A percentile compares a stretch with the other conserved stretches of the same genome.
Conservation (phyloP, 1,139 yeast genomes). For the Pichia cactophila region DNA sequence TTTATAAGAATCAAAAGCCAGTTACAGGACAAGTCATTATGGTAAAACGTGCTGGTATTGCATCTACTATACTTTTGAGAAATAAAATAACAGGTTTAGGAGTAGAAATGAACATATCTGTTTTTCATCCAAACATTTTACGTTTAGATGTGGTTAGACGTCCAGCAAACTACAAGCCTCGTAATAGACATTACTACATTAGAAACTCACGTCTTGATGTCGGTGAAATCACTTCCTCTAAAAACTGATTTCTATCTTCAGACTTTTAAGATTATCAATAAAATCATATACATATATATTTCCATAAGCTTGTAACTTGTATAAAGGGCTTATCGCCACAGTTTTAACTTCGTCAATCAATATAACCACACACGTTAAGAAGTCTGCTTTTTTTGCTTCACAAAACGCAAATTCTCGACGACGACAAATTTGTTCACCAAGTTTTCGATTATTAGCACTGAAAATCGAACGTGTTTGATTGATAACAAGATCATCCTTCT, state of each 20-base stretch:
- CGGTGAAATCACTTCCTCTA: conserved; percentile 20
- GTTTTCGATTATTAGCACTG: not conserved
- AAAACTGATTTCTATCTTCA: not conserved
- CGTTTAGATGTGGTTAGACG: conserved; percentile 69
- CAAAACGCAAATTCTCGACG: not conserved
- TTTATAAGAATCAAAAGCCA: conserved; percentile 60
- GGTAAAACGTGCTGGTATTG: conserved; percentile 61
- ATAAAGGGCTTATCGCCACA: not conserved
- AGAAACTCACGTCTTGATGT: conserved; percentile 81
- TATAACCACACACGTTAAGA: too few species aligned
- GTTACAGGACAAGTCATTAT: conserved; percentile 71
- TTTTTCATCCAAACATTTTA: conserved; percentile 69
- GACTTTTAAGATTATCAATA: too few species aligned
- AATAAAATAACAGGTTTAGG: conserved; percentile 73
- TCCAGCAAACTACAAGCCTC: conserved; percentile 59
- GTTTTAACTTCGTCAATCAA: not conserved
- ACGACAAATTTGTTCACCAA: not conserved
- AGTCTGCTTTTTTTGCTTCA: too few species aligned
- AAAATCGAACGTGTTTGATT: not conserved
- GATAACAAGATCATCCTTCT: not conserved
- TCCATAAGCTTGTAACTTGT: not conserved
- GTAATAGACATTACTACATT: conserved; percentile 83
- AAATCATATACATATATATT: too few species aligned
- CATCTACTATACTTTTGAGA: conserved; percentile 68
- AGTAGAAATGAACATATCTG: conserved; percentile 71